Conservation (phyloP, 2,329 filamentous ascomycete genomes). For the Colletotrichum scovillei region DNA sequence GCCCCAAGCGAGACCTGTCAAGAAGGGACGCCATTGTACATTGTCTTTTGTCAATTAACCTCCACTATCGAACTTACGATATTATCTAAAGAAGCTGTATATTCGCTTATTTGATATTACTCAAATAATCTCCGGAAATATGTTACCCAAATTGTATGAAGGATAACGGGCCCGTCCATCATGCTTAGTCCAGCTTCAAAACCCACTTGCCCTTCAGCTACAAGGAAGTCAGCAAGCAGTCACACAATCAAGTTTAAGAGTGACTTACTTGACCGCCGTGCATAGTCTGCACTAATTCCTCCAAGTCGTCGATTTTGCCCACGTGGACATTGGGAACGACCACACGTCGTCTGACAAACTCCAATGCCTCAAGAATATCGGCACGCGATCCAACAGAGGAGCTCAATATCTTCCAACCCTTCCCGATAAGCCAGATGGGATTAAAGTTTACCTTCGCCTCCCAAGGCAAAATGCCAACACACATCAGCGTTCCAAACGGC, state of each 20-base stretch:
- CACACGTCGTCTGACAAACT: constrained; percentile 47
- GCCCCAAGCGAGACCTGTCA: too few relatives aligned
- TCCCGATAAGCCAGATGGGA: constrained; percentile 48
- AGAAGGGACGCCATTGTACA: too few relatives aligned
- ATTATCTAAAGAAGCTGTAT: background rate
- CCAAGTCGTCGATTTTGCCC: constrained; percentile 40
- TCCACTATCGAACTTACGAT: background rate
- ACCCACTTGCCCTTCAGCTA: constrained; percentile 31
- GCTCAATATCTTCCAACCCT: constrained; percentile 48
- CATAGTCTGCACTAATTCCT: constrained; percentile 23
- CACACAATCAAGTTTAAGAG: too few relatives aligned
- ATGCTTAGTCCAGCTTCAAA: constrained; percentile 5
- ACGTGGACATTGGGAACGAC: constrained; percentile 39
- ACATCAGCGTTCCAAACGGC: constrained; percentile 52
- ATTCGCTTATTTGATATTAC: background rate
- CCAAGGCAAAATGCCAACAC: constrained; percentile 49
- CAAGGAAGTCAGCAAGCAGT: background rate
- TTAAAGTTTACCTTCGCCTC: constrained; percentile 41
- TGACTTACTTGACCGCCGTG: constrained; percentile 3
- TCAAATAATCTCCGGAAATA: background rate
- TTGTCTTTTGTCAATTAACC: background rate
- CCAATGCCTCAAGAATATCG: constrained; percentile 53
- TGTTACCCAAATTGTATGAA: background rate
- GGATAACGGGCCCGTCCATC: too few relatives aligned
- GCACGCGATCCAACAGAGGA: constrained; percentile 49